Conservation (phyloP, 768 basidiomycete genomes). For the Termitomyces sp. region DNA sequence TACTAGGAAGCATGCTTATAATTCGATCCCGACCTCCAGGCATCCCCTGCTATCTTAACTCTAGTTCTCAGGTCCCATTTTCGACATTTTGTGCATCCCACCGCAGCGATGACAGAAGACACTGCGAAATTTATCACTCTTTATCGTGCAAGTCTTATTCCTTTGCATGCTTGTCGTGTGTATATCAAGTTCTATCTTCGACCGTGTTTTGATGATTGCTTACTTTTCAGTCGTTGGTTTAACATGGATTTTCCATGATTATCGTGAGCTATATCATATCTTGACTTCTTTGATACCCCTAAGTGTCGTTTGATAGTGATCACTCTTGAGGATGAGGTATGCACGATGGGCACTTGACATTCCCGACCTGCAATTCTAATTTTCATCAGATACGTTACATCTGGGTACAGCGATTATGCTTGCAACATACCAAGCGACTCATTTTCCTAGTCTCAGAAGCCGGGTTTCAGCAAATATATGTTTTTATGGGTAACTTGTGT, state of each 20-base stretch:
- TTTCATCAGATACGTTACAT: conserved; percentile 27
- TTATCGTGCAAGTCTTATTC: conserved; percentile 13
- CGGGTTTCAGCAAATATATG: conserved; percentile 30
- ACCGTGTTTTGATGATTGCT: not conserved
- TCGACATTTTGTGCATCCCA: not conserved
- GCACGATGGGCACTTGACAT: not conserved
- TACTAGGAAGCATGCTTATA: not conserved
- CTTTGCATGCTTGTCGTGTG: conserved; percentile 15
- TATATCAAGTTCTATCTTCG: not conserved
- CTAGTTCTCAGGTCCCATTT: not conserved
- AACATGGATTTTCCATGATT: conserved; percentile 33
- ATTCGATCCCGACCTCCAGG: too few species aligned
- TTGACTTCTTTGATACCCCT: not conserved
- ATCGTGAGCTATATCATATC: conserved; percentile 17
- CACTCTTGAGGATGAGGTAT: conserved; percentile 29
- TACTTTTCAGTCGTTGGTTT: conserved; percentile 21
- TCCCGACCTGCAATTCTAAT: not conserved
- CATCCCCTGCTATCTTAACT: too few species aligned
- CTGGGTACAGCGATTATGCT: conserved; percentile 25
- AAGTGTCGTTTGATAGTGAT: conserved; percentile 16
- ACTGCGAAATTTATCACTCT: not conserved
- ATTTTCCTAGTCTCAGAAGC: conserved; percentile 24
- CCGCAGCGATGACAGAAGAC: not conserved
- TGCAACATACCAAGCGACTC: not conserved
- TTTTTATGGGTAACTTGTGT: conserved; percentile 30